Evolutionary conservation across 805 yeast genomes (phyloP).

Genomic region (Pichia rugopelliculosa): DNA sequence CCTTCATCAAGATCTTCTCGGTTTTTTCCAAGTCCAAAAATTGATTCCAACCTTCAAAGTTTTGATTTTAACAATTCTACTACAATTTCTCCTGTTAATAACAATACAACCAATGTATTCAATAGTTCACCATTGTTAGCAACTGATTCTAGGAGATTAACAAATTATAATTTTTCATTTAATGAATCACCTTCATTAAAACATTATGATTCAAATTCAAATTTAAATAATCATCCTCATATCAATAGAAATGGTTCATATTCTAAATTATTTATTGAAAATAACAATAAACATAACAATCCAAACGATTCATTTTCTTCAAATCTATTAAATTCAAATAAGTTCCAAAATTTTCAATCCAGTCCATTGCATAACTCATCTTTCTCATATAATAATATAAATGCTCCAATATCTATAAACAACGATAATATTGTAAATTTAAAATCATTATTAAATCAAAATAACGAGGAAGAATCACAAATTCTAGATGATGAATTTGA

Average conservation of each 20-base stretch:
- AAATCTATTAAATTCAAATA: neutral
- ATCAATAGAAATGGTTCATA: neutral
- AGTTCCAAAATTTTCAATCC: constrained; percentile 2
- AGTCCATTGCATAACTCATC: neutral
- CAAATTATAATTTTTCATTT: neutral
- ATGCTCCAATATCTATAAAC: neutral
- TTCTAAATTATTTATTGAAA: neutral
- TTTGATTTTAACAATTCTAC: neutral
- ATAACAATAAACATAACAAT: neutral
- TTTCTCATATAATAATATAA: neutral
- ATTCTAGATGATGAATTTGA: neutral
- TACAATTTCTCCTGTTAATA: neutral
- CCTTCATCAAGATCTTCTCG: constrained; percentile 15
- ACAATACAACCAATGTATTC: neutral
- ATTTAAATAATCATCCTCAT: neutral
- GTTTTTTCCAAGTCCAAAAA: constrained; percentile 30
- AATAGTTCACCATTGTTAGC: neutral
- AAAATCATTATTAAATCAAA: neutral
- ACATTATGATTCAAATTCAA: neutral
- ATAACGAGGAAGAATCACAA: neutral
- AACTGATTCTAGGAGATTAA: neutral
- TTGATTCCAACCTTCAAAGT: neutral
- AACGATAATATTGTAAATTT: neutral
- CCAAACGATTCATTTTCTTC: neutral
- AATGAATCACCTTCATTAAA: neutral